These are phyloP conservation scores for Echinosphaeria canescens DNA, from an alignment of 2,329 filamentous ascomycete genomes.

Conservation along the genomic window DNA sequence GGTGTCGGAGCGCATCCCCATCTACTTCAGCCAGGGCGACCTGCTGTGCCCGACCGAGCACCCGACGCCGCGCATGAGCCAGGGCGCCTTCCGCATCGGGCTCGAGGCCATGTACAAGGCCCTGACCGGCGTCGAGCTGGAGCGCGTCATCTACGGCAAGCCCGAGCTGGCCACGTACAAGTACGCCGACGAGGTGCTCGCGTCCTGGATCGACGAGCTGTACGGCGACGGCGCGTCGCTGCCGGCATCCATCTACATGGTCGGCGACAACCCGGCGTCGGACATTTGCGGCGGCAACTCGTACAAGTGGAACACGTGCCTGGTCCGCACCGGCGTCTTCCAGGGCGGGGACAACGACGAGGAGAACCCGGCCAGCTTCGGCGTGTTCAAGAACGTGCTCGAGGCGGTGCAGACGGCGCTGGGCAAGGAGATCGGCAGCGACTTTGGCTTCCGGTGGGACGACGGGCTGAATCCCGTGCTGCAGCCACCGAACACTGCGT, in stretches of 20 bases:
- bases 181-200: conserved; percentile 54
- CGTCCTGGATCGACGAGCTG: conserved; percentile 54
- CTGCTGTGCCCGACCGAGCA: conserved; percentile 38
- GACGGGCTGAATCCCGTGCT: conserved; percentile 48
- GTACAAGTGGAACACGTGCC: conserved; percentile 65
- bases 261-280: conserved; percentile 53
- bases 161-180: conserved; percentile 58
- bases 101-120: conserved; percentile 56
- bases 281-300: conserved; percentile 61
- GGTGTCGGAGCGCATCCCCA: conserved; percentile 42
- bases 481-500: no score
- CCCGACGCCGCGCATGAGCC: conserved; percentile 46
- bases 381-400: conserved; percentile 52
- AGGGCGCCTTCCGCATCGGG: conserved; percentile 55
- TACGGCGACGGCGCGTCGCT: conserved; percentile 51
- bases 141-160: conserved; percentile 60
- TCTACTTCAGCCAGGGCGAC: conserved; percentile 36
- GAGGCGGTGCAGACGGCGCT: conserved; percentile 48
- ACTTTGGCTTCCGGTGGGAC: conserved; percentile 55
- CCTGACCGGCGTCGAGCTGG: conserved; percentile 45
- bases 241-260: conserved; percentile 53
- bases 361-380: conserved; percentile 57
- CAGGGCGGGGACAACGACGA: conserved; percentile 57
- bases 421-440: conserved; percentile 46
- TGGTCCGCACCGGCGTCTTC: conserved; percentile 61